phyloP scores from a whole-genome alignment of 2,329 filamentous ascomycete genomes.

The Claviceps capensis region DNA sequence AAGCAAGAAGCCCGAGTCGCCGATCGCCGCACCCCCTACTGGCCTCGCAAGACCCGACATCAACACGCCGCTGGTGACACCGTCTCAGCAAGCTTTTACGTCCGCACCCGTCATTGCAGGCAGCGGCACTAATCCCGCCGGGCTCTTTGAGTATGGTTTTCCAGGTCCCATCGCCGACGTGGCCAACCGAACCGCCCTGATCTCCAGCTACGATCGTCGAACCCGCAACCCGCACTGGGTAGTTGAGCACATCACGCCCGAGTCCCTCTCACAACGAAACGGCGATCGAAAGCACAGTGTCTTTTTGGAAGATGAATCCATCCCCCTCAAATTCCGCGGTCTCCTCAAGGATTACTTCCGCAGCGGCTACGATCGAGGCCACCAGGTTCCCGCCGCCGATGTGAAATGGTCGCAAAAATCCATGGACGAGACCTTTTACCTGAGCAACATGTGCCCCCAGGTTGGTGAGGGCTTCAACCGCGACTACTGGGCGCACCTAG shows the following conservation, averaged over 20 bases:
- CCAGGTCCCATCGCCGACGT: slow-evolving; percentile 81
- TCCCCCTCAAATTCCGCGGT: slow-evolving; percentile 80
- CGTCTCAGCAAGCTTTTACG: slow-evolving; percentile 43
- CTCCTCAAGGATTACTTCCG: slow-evolving; percentile 89
- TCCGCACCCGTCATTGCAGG: slow-evolving; percentile 16
- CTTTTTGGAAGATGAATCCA: slow-evolving; percentile 67
- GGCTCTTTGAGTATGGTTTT: slow-evolving; percentile 78
- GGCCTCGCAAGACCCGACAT: slow-evolving; percentile 8
- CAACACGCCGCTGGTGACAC: slow-evolving; percentile 26
- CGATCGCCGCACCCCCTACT: slow-evolving; percentile 11
- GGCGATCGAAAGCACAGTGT: slow-evolving; percentile 73
- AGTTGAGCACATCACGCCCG: slow-evolving; percentile 87
- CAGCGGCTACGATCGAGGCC: slow-evolving; percentile 86
- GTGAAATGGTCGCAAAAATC: slow-evolving; percentile 88
- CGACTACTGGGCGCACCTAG: slow-evolving; percentile 98
- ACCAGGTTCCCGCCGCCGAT: slow-evolving; percentile 94
- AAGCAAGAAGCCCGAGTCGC: slow-evolving; percentile 7
- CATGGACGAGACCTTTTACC: slow-evolving; percentile 88
- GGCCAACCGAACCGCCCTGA: slow-evolving; percentile 59
- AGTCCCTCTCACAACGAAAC: slow-evolving; percentile 59
- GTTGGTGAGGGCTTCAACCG: slow-evolving; percentile 97
- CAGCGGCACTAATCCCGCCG: slow-evolving; percentile 55
- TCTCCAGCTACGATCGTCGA: slow-evolving; percentile 82
- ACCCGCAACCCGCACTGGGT: slow-evolving; percentile 91
- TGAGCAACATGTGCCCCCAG: slow-evolving; percentile 96